Evolutionary conservation across 768 basidiomycete genomes (phyloP).

Genomic region (Termitomyces sp.): DNA sequence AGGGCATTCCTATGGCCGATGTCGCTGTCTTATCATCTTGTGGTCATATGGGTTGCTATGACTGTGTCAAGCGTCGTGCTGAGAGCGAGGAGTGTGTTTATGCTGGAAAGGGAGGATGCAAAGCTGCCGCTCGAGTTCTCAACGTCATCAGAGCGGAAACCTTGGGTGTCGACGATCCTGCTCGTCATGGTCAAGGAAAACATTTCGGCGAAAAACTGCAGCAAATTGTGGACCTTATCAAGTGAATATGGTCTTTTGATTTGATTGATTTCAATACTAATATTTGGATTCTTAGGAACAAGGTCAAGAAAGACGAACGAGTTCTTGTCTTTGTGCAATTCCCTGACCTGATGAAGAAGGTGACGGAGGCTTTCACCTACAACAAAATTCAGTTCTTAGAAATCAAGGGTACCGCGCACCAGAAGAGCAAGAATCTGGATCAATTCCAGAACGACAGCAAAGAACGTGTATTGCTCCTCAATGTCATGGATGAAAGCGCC

Average conservation of each 20-base stretch:
- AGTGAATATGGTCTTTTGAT: slow-evolving; percentile 38
- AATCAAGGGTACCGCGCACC: slow-evolving; percentile 73
- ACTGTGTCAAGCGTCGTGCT: slow-evolving; percentile 70
- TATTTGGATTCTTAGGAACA: slow-evolving; percentile 39
- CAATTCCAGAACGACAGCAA: slow-evolving; percentile 79
- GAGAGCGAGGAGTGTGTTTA: slow-evolving; percentile 81
- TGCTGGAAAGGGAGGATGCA: slow-evolving; percentile 63
- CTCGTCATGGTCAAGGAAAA: slow-evolving; percentile 65
- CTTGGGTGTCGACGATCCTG: slow-evolving; percentile 75
- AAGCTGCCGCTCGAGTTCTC: slow-evolving; percentile 73
- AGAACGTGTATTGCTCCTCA: slow-evolving; percentile 80
- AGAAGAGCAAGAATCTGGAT: slow-evolving; percentile 79
- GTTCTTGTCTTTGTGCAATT: slow-evolving; percentile 96
- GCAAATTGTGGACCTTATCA: slow-evolving; percentile 69
- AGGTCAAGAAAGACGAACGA: slow-evolving; percentile 71
- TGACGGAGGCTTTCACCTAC: slow-evolving; percentile 73
- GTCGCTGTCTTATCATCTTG: slow-evolving; percentile 88
- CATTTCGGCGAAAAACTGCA: slow-evolving; percentile 85
- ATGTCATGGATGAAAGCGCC: slow-evolving; percentile 95
- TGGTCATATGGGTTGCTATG: slow-evolving; percentile 81
- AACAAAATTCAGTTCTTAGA: slow-evolving; percentile 75
- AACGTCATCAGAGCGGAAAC: slow-evolving; percentile 82
- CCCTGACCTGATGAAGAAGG: slow-evolving; percentile 88
- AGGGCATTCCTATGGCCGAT: slow-evolving; percentile 57
- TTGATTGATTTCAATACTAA: slow-evolving; percentile 2